phyloP scores from a whole-genome alignment of 2,329 filamentous ascomycete species.

The Biscogniauxia marginata region DNA sequence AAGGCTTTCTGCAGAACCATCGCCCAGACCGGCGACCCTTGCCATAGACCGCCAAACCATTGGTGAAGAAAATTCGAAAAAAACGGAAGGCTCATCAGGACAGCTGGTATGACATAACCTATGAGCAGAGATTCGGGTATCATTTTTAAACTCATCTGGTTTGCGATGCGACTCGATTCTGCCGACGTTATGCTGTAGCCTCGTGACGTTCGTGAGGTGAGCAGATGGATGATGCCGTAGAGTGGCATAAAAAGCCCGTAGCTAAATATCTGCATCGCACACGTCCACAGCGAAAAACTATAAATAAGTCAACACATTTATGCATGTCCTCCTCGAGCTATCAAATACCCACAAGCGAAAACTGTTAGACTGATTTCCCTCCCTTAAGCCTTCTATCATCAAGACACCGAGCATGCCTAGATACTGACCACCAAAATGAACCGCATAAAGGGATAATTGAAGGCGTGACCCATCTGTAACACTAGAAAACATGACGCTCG shows the following conservation, averaged over 20 bases:
- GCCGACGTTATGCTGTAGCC: slow-evolving; percentile 6
- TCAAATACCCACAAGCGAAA: slow-evolving; percentile 16
- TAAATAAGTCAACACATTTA: slow-evolving; percentile 2
- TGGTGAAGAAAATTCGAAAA: slow-evolving; percentile 15
- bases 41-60: slow-evolving; percentile 21
- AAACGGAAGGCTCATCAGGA: slow-evolving; percentile 16
- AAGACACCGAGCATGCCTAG: slow-evolving; percentile 17
- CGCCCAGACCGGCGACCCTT: slow-evolving; percentile 15
- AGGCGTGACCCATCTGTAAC: slow-evolving; percentile 16
- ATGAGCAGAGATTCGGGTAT: slow-evolving; percentile 11
- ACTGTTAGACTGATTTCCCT: slow-evolving; percentile 10
- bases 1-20: slow-evolving; percentile 13
- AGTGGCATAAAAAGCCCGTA: slow-evolving; percentile 20
- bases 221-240: slow-evolving; percentile 16
- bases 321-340: neutral
- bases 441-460: slow-evolving; percentile 15
- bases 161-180: slow-evolving; percentile 4
- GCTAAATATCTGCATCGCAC: slow-evolving; percentile 16
- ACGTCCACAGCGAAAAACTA: slow-evolving; percentile 17
- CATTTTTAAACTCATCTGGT: slow-evolving; percentile 4
- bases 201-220: slow-evolving; percentile 9
- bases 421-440: slow-evolving; percentile 20
- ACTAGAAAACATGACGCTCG: slow-evolving; percentile 17
- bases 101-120: slow-evolving; percentile 15
- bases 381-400: slow-evolving; percentile 15